Base-by-base conservation (phyloP, 2,329 filamentous ascomycete genomes). In the Aureobasidium subglaciale region DNA sequence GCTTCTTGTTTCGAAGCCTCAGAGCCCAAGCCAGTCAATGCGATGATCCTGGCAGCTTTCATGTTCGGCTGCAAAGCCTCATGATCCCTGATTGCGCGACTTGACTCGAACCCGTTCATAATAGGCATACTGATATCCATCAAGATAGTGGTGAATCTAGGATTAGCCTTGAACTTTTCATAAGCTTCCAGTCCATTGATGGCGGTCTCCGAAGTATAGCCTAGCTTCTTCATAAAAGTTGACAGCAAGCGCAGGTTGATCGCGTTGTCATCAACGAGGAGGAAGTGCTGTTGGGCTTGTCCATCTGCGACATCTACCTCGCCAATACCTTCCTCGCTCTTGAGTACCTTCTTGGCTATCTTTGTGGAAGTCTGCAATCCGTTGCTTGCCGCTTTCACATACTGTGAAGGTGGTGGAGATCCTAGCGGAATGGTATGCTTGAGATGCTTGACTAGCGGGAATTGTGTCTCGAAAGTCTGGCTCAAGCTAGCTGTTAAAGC, bases 81-180 rank as follows among this genome's bases (percentile, higher is more conserved):
- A 41, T 66, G 66, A 1, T 53, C 57, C 15, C 67, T 60, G 9
- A 70, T 70, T 9, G 60, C 55, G 5, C 64, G 61, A 5, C 66
- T 64, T 1, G 68, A 67, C 56, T 69, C 68, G 52, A 68, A 69
- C 1, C 59, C 59, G 11, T 61, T 55, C 56, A 61, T 59, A 3
- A 56, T 34, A 22, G 59, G 55, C 55, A 56, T 56, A 53, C 45
- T 55, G 7, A 61, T 54, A 45, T 61, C 59, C 35, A 59, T 59
- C 2, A 61, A 25, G 11, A 61, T 43, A 6, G 53, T 55, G 15
- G 58, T 58, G 16, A 52, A 56, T 27, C 5, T 22, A 3, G 18
- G 13, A 2, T 25, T 18, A 6, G 24, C 11, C 34, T 43, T 42
- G 18, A 34, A 52, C 13, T 37, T 41, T 5, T 41, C 45, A 9